These are phyloP conservation scores for Backusella parvicylindrica DNA, from an alignment of 192 early-diverging fungal genomes.

Conservation along the genomic window DNA sequence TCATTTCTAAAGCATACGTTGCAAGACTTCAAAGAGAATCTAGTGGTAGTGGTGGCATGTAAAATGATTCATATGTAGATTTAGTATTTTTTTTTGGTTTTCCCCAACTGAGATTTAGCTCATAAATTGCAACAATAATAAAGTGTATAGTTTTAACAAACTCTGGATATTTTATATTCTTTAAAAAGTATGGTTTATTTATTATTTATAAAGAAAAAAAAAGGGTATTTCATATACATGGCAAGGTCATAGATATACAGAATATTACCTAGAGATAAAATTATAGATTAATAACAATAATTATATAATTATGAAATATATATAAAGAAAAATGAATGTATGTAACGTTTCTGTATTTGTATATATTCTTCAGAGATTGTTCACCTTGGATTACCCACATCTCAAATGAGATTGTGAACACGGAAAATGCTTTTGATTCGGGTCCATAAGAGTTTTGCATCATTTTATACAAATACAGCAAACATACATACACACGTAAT, in stretches of 20 bases:
- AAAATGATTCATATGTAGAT: no score
- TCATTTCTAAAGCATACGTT: conserved; percentile 73
- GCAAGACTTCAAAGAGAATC: conserved; percentile 68
- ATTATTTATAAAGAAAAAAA: no score
- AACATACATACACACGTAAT: neutral
- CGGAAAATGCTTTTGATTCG: neutral
- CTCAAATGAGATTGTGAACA: neutral
- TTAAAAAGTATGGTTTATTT: no score
- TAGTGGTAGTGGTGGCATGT: conserved; percentile 30
- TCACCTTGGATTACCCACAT: conserved; percentile 2
- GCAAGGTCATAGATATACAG: no score
- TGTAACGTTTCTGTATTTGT: neutral
- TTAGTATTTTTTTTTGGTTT: no score
- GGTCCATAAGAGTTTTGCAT: neutral
- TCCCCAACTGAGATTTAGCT: no score
- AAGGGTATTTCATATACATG: no score
- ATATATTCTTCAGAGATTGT: neutral
- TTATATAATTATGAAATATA: neutral
- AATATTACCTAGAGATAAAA: neutral
- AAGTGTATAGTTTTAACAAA: no score
- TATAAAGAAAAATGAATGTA: neutral
- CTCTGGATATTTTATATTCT: no score
- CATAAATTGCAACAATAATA: no score
- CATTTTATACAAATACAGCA: neutral
- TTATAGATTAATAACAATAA: neutral